phyloP scores from a whole-genome alignment of 208 protist species.

The Acanthamoeba rhysodes region DNA sequence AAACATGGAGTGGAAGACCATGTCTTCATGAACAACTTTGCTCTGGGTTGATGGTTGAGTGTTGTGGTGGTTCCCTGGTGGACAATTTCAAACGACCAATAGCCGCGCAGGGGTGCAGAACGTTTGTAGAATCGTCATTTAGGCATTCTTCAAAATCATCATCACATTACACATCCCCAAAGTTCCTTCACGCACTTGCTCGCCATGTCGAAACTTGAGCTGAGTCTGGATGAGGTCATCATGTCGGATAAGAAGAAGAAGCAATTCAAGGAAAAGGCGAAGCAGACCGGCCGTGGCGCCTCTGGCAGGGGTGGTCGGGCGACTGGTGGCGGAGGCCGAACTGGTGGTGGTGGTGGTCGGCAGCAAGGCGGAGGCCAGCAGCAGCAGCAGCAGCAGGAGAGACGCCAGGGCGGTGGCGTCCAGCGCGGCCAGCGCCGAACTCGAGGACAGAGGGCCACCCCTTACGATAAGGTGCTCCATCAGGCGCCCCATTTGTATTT shows the following conservation, averaged over 20 bases:
- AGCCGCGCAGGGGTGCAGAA: neutral
- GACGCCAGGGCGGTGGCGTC: neutral
- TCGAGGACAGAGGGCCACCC: conserved; percentile 20
- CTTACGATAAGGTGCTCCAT: neutral
- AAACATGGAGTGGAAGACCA: no score
- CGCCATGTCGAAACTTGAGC: conserved; percentile 30
- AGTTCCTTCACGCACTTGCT: neutral
- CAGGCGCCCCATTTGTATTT: neutral
- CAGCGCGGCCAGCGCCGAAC: conserved; percentile 25
- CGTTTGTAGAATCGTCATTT: neutral
- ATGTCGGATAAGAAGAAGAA: neutral
- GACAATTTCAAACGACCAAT: no score
- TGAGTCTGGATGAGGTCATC: conserved; percentile 8
- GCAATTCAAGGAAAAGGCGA: neutral
- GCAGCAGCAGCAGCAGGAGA: conserved; percentile 26
- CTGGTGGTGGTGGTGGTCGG: neutral
- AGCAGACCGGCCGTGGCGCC: neutral
- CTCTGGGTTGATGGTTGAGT: no score
- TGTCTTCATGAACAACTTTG: no score
- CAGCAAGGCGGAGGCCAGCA: neutral
- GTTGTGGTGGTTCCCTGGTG: no score
- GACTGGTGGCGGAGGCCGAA: neutral
- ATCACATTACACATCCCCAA: neutral
- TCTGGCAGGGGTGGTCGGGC: neutral
- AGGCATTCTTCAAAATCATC: neutral